Conservation (phyloP, 345 rosid species). For the Laguncularia racemosa region DNA sequence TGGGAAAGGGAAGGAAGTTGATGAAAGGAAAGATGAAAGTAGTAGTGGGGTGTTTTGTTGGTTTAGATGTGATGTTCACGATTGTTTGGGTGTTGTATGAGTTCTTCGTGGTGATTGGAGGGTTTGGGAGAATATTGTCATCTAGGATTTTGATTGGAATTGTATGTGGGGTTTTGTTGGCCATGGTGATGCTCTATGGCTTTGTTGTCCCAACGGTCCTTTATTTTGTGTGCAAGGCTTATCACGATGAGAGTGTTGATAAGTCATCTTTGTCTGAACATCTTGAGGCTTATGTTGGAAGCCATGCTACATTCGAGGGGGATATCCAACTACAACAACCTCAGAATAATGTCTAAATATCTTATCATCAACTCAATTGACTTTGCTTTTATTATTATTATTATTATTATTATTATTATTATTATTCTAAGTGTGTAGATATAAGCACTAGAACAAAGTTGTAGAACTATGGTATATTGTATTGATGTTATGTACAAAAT, state of each 20-base stretch:
- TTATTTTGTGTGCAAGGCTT: constrained; percentile 49
- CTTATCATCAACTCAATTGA: too few species aligned
- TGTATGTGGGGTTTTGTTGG: constrained; percentile 27
- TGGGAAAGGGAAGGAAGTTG: constrained; percentile 29
- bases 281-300: constrained; percentile 1
- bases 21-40: constrained; percentile 36
- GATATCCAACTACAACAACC: too few species aligned
- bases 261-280: constrained; percentile 1
- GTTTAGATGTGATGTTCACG: constrained; percentile 5
- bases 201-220: constrained; percentile 40
- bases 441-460: too few species aligned
- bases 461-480: too few species aligned
- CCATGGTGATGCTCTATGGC: constrained; percentile 21
- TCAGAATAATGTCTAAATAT: too few species aligned
- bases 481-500: too few species aligned
- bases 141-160: constrained; percentile 22
- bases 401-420: too few species aligned
- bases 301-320: background rate
- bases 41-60: background rate
- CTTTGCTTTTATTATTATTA: too few species aligned
- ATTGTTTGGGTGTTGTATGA: constrained; percentile 11
- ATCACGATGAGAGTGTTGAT: constrained; percentile 38
- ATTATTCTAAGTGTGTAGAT: too few species aligned
- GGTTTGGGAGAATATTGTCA: background rate
- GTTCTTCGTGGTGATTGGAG: constrained; percentile 20